Conservation (phyloP, 345 rosid species). For the Lenwebbia sp. region DNA sequence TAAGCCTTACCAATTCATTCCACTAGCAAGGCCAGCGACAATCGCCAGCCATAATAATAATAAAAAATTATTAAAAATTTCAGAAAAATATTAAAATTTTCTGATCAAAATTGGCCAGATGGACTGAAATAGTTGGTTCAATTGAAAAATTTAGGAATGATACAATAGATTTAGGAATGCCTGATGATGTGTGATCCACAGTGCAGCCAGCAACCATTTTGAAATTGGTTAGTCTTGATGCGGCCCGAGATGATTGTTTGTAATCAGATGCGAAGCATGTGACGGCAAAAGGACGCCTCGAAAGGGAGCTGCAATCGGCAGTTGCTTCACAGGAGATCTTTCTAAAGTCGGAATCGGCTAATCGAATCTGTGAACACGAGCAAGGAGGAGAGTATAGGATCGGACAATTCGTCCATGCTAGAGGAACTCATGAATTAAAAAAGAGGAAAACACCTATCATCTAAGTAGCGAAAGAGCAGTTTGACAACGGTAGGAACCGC, state of each 20-base stretch:
- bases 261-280: not conserved
- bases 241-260: not conserved
- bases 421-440: not conserved
- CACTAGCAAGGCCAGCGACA: too few relatives aligned
- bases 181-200: not conserved
- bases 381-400: not conserved
- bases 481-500: not conserved
- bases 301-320: not conserved
- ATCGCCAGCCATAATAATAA: too few relatives aligned
- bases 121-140: too few relatives aligned
- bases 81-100: not conserved
- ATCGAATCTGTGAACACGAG: not conserved
- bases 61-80: too few relatives aligned
- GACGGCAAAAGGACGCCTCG: not conserved
- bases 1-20: too few relatives aligned
- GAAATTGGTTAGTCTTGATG: not conserved
- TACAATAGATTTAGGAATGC: not conserved
- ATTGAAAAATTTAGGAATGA: too few relatives aligned
- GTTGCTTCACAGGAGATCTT: not conserved
- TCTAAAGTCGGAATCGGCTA: not conserved
- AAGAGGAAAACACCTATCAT: not conserved
- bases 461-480: not conserved
- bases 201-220: not conserved
- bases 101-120: too few relatives aligned
- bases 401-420: not conserved